phyloP scores from a whole-genome alignment of 306 rosid genomes.

The Morella rubra region DNA sequence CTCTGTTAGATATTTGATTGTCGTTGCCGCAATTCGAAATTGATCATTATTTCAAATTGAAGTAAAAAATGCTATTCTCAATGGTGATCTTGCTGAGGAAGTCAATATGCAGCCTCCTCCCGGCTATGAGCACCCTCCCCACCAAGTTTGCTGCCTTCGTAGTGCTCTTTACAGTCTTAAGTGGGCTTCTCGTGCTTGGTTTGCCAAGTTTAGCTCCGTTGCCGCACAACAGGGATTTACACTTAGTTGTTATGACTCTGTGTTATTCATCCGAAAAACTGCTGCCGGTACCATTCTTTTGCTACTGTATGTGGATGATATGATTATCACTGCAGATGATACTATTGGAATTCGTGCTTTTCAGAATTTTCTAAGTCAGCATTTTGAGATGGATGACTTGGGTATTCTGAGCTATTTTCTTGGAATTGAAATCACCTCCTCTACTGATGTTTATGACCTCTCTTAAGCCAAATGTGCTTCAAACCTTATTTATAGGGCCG shows the following conservation, averaged over 20 bases:
- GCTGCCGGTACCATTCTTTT: neutral
- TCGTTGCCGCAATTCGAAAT: too few species aligned
- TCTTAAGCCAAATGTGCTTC: neutral
- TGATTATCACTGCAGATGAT: neutral
- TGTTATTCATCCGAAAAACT: neutral
- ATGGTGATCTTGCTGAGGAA: too few species aligned
- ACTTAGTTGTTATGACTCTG: neutral
- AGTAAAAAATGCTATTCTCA: too few species aligned
- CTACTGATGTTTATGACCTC: neutral
- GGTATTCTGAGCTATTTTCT: neutral
- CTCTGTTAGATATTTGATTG: too few species aligned
- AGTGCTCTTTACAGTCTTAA: neutral
- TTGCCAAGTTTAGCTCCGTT: too few species aligned
- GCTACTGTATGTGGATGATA: neutral
- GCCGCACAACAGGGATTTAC: neutral
- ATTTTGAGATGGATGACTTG: neutral
- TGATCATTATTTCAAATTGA: too few species aligned
- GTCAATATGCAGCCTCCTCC: too few species aligned
- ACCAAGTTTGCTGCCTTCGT: neutral
- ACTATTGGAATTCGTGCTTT: neutral
- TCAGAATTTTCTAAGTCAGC: neutral
- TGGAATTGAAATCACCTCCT: neutral
- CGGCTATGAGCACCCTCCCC: slow-evolving; percentile 9
- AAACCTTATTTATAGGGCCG: neutral
- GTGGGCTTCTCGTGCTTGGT: neutral